These are phyloP conservation scores for Salix exigua DNA, from an alignment of 345 rosid genomes.

Conservation along the genomic window DNA sequence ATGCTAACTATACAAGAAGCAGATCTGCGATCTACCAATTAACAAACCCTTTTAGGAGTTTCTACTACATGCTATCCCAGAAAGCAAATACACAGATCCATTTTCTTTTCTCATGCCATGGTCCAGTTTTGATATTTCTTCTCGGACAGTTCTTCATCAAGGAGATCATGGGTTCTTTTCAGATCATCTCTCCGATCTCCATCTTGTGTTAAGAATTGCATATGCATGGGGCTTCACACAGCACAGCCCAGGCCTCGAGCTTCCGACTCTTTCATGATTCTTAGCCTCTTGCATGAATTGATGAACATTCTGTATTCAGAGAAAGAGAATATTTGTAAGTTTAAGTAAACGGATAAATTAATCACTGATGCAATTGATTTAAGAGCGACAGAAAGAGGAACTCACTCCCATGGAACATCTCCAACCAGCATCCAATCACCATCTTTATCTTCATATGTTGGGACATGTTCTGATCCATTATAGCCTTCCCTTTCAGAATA, in stretches of 20 bases:
- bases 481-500: constrained; percentile 59
- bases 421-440: constrained; percentile 31
- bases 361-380: no score
- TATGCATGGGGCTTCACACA: constrained; percentile 14
- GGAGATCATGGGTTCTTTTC: no score
- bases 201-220: background rate
- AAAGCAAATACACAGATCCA: background rate
- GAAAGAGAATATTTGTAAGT: background rate
- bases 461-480: constrained; percentile 52
- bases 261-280: constrained; percentile 60
- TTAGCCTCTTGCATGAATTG: constrained; percentile 51
- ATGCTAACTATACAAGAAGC: background rate
- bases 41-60: background rate
- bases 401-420: constrained; percentile 32
- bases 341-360: background rate
- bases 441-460: constrained; percentile 27
- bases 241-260: constrained; percentile 43
- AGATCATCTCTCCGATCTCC: background rate
- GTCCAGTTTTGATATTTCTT: background rate
- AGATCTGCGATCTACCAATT: background rate
- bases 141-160: background rate
- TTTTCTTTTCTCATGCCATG: background rate
- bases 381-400: background rate
- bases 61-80: background rate
- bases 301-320: constrained; percentile 35